phyloP scores from a whole-genome alignment of 768 basidiomycete species.

The Trametes villosa region DNA sequence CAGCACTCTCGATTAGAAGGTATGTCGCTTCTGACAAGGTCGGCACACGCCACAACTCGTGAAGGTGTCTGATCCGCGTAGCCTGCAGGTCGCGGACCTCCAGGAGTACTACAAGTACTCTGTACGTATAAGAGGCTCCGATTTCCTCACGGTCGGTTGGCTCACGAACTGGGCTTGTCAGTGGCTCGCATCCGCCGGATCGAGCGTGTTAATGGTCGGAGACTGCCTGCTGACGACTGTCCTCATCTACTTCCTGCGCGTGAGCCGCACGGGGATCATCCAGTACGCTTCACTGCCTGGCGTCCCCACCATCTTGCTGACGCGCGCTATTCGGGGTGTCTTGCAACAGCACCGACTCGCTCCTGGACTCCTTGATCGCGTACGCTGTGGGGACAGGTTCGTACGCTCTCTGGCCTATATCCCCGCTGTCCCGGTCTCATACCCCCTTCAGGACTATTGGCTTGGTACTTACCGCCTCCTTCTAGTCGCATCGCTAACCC shows the following conservation, averaged over 20 bases:
- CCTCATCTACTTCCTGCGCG: conserved; percentile 3
- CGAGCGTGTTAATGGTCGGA: not conserved
- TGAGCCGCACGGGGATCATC: not conserved
- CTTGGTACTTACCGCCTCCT: not conserved
- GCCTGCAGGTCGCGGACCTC: not conserved
- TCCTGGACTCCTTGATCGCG: conserved; percentile 5
- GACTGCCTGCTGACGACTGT: conserved; percentile 8
- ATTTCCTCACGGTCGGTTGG: not conserved
- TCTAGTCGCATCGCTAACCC: not conserved
- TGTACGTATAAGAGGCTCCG: not conserved
- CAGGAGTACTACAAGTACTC: not conserved
- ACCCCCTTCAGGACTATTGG: not conserved
- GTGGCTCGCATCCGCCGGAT: conserved; percentile 12
- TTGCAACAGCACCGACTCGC: conserved; percentile 2
- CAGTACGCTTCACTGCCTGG: conserved; percentile 1
- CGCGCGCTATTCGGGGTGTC: not conserved
- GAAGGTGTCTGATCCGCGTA: not conserved
- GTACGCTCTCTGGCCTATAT: not conserved
- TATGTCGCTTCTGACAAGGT: not conserved
- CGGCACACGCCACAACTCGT: not conserved
- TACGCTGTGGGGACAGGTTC: conserved; percentile 14
- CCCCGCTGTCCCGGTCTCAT: not conserved
- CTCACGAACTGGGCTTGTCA: not conserved
- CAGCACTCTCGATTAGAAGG: not conserved
- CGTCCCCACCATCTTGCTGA: not conserved